Conservation (phyloP, 371 early-diverging fungal species). For the Lichtheimia corymbifera region DNA sequence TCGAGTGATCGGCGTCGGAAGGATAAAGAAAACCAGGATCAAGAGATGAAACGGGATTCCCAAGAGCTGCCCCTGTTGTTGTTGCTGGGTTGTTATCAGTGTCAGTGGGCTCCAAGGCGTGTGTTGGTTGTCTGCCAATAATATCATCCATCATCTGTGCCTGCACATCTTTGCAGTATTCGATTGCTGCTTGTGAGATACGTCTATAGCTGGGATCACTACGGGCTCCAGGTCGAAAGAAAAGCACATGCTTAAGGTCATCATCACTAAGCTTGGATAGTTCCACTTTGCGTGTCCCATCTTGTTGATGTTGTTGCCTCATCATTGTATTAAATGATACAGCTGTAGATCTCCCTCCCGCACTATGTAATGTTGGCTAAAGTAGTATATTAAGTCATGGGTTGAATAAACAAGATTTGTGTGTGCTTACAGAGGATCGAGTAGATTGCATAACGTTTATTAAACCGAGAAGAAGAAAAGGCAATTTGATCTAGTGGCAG, state of each 20-base stretch:
- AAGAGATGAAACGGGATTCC: too few species aligned
- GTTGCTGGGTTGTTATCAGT: conserved; percentile 7
- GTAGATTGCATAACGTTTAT: not conserved
- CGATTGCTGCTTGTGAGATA: conserved; percentile 5
- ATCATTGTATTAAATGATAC: not conserved
- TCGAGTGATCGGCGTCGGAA: too few species aligned
- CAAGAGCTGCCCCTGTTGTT: not conserved
- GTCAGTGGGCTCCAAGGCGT: conserved; percentile 11
- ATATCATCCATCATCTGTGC: conserved; percentile 12
- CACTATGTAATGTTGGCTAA: too few species aligned
- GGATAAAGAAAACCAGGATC: too few species aligned
- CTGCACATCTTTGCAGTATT: conserved; percentile 9
- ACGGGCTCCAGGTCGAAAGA: conserved; percentile 15
- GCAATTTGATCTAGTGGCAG: conserved; percentile 19
- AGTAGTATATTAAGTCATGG: not conserved
- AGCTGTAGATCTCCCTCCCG: not conserved
- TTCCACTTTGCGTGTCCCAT: conserved; percentile 4
- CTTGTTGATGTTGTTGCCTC: not conserved
- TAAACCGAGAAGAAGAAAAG: not conserved
- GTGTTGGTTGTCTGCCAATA: not conserved
- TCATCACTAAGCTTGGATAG: not conserved
- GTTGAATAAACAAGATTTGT: not conserved
- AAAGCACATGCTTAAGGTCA: conserved; percentile 3
- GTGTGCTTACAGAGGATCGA: not conserved
- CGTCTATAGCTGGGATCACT: conserved; percentile 15